Evolutionary conservation across 2,329 filamentous ascomycete genomes (phyloP), one percentile per base, ranked within the genome.

Genomic region (Fusarium sp.): DNA sequence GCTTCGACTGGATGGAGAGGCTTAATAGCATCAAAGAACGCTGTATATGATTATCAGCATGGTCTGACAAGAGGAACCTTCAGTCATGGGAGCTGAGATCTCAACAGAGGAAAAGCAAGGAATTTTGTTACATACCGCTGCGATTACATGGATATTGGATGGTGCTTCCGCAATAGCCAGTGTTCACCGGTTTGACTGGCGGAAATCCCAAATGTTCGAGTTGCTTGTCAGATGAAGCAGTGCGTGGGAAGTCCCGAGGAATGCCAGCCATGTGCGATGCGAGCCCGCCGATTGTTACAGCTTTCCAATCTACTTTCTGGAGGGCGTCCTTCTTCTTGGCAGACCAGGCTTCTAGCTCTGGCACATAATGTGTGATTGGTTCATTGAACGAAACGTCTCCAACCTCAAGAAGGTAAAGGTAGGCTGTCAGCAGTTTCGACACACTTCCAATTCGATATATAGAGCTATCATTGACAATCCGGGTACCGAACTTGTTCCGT

Each of bases 371-470:
- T 3, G 54, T 57, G 11, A 57, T 7, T 1, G 54, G 54, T 4
- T 57, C 18, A 4, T 57, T 57, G 14, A 57, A 57, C 0, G 54
- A 48, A 18, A 18, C 18, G 1, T 57, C 54, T 6, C 54, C 41
- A 0, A 38, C 23, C 1, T 57, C 54, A 0, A 57, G 32, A 0
- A 49, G 54, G 14, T 57, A 57, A 12, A 49, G 18, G n/a, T 57
- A 57, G 2, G 54, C 23, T 0, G 49, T 50, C 2, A 67, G 20
- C 5, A 67, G 17, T 4, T 67, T 67, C 0, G 63, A 62, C 5
- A 67, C 35, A 23, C 64, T 67, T 6, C 64, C 64, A 2, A 67
- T 30, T 2, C 64, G 64, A 6, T 67, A 67, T 2, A 57, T 12
- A 0, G 64, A 42, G 2, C 60, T 10, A 11, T 66, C 50, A 14